phyloP scores from a whole-genome alignment of 2,329 filamentous ascomycete species.

The Scedosporium minutisporum region DNA sequence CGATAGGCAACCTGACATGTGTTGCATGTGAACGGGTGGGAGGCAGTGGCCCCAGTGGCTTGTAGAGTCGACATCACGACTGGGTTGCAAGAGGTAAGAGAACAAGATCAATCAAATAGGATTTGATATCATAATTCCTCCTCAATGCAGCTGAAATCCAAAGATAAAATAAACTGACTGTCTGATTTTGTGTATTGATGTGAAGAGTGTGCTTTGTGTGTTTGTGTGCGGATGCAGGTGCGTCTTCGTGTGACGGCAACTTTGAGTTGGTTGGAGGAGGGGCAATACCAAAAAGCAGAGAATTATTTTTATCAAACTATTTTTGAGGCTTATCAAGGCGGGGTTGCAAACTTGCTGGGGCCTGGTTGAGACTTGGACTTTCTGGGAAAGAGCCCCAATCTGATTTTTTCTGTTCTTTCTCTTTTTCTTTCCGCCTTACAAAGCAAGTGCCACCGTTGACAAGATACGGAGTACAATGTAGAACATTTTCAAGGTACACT shows the following conservation, averaged over 20 bases:
- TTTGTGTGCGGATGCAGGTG: not conserved
- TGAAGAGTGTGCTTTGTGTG: no score
- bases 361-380: not conserved
- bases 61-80: constrained; percentile 15
- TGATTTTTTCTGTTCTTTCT: not conserved
- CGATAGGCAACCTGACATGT: constrained; percentile 96
- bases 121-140: not conserved
- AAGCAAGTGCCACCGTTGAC: not conserved
- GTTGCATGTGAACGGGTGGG: constrained; percentile 95
- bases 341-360: not conserved
- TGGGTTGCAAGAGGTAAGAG: not conserved
- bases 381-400: not conserved
- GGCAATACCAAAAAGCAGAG: not conserved
- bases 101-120: not conserved
- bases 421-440: not conserved
- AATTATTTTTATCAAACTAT: not conserved
- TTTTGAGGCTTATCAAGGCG: not conserved
- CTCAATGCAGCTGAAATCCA: not conserved
- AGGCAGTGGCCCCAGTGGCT: constrained; percentile 28
- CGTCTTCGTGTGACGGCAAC: not conserved
- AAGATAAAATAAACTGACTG: not conserved
- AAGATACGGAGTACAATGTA: no score
- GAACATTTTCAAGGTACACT: no score
- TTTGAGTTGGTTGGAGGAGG: constrained; percentile 1
- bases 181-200: not conserved